phyloP scores from a whole-genome alignment of 495 filamentous ascomycete genomes.

The Penicillium chermesinum region DNA sequence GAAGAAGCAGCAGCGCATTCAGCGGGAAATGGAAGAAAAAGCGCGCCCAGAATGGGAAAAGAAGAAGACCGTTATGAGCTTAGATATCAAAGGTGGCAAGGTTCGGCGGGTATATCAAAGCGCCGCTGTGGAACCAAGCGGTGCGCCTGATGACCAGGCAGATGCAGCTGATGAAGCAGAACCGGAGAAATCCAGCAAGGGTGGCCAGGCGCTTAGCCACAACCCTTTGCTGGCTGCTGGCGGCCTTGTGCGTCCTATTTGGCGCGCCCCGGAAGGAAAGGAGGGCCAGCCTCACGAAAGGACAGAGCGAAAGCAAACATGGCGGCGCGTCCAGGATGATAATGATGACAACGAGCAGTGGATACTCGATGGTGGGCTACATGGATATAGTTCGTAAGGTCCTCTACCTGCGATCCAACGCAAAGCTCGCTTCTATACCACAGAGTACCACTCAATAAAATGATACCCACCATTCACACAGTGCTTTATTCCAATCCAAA shows the following conservation, averaged over 20 bases:
- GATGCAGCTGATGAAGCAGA: conserved; percentile 22
- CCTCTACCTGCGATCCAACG: not conserved
- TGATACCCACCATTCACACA: not conserved
- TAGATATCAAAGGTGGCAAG: conserved; percentile 75
- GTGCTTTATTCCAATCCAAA: too few species aligned
- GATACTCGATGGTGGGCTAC: conserved; percentile 79
- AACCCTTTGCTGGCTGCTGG: conserved; percentile 74
- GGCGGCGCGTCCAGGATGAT: conserved; percentile 91
- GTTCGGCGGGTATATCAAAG: conserved; percentile 67
- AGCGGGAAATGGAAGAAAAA: conserved; percentile 86
- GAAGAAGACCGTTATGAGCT: conserved; percentile 76
- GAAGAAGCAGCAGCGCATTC: conserved; percentile 82
- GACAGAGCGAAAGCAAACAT: conserved; percentile 51
- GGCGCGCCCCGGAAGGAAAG: conserved; percentile 51
- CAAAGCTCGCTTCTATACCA: not conserved
- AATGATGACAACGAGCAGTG: conserved; percentile 85
- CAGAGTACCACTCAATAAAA: not conserved
- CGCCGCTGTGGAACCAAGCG: conserved; percentile 24
- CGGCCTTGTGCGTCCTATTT: conserved; percentile 73
- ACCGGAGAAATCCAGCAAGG: conserved; percentile 7
- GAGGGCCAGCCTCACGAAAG: conserved; percentile 30
- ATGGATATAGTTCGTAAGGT: conserved; percentile 41
- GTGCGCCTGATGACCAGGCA: conserved; percentile 26
- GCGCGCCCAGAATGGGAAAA: conserved; percentile 91
- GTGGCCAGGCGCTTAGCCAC: conserved; percentile 64